phyloP scores from a whole-genome alignment of 73 alveolate genomes.

The Tetrahymena elliotti region DNA sequence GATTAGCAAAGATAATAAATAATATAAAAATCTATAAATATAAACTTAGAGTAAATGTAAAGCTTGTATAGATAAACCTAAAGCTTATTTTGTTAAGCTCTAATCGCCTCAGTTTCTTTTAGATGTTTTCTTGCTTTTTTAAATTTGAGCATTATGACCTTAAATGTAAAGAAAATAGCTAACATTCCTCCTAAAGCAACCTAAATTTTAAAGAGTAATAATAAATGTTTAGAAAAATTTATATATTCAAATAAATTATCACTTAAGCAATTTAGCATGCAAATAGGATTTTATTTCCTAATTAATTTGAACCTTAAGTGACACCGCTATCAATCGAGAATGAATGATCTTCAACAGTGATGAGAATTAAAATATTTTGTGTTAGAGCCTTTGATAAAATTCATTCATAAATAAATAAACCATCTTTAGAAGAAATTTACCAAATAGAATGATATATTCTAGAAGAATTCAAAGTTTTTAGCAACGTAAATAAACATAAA shows the following conservation, averaged over 20 bases:
- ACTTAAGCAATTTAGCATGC: neutral
- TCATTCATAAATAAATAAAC: neutral
- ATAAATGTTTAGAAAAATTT: neutral
- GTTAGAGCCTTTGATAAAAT: neutral
- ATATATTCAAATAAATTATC: neutral
- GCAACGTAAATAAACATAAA: neutral
- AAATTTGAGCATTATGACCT: neutral
- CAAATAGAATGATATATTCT: neutral
- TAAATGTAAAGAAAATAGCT: neutral
- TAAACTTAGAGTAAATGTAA: neutral
- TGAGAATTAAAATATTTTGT: neutral
- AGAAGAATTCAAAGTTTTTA: neutral
- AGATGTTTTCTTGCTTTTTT: neutral
- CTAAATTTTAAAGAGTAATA: neutral
- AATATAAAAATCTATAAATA: neutral
- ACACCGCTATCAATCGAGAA: neutral
- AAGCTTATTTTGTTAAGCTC: neutral
- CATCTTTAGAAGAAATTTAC: neutral
- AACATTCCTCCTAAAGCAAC: neutral
- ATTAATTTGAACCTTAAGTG: neutral
- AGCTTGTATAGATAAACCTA: neutral
- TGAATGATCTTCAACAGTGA: neutral
- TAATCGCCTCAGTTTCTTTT: neutral
- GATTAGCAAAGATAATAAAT: neutral
- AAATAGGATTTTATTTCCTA: neutral